These are phyloP conservation scores for Herpetomonas tarakana DNA, from an alignment of 208 protist species.

Conservation along the genomic window DNA sequence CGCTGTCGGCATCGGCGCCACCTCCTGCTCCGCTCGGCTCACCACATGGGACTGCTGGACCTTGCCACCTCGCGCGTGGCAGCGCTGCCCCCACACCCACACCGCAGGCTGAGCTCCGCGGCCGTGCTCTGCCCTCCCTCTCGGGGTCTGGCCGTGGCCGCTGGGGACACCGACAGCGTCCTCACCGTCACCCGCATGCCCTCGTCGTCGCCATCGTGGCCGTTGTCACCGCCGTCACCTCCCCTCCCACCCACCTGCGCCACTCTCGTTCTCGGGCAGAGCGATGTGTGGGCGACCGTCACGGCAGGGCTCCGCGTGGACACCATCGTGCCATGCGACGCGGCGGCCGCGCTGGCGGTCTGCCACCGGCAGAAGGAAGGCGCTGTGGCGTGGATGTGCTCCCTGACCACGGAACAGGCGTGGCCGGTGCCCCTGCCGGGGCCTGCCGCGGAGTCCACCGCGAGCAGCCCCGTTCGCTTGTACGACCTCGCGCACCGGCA, in stretches of 20 bases:
- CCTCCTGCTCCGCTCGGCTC: conserved; percentile 19
- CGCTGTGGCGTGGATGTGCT: conserved; percentile 19
- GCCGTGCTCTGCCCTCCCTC: not conserved
- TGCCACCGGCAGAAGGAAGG: conserved; percentile 13
- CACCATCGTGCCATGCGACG: conserved; percentile 12
- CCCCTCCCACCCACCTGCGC: not conserved
- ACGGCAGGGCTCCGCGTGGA: conserved; percentile 7
- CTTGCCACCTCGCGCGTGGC: conserved; percentile 3
- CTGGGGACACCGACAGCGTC: not conserved
- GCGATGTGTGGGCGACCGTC: conserved; percentile 6
- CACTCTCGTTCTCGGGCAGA: not conserved
- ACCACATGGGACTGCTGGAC: conserved; percentile 19
- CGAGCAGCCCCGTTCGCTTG: too few relatives aligned
- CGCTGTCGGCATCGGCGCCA: conserved; percentile 11
- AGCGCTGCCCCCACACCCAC: not conserved
- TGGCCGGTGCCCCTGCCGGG: conserved; percentile 25
- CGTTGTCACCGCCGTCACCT: not conserved
- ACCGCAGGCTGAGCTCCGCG: not conserved
- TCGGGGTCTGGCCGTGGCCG: not conserved
- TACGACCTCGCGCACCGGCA: too few relatives aligned
- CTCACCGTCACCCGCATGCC: not conserved
- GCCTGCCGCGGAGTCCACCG: conserved; percentile 14
- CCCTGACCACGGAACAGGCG: conserved; percentile 11
- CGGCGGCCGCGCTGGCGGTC: conserved; percentile 3
- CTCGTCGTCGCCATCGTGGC: not conserved